Conservation (phyloP, 345 rosid genomes). For the Hypericum perforatum region DNA sequence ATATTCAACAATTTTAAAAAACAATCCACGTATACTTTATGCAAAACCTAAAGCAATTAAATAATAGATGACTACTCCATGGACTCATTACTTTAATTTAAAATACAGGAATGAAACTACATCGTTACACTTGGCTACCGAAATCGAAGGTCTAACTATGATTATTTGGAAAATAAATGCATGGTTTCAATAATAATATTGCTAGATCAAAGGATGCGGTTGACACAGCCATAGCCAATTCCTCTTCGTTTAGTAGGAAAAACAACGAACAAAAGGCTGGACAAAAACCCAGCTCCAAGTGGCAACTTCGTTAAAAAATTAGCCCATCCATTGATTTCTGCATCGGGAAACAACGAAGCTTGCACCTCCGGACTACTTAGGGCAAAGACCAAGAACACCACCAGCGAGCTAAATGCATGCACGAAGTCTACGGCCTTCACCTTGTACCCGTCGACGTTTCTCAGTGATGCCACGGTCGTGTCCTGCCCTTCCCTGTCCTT, state of each 20-base stretch:
- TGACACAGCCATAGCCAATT: conserved; percentile 21
- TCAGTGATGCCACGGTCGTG: not conserved
- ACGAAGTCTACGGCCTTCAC: conserved; percentile 29
- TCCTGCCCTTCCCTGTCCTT: not conserved
- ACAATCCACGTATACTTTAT: no score
- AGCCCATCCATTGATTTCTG: conserved; percentile 12
- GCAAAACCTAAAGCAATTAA: no score
- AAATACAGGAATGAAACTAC: no score
- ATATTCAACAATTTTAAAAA: no score
- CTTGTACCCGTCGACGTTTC: conserved; percentile 6
- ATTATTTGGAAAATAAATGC: no score
- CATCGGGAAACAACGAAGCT: conserved; percentile 24
- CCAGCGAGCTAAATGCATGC: conserved; percentile 34
- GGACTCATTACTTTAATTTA: no score
- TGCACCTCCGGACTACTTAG: conserved; percentile 28
- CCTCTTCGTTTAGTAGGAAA: conserved; percentile 50
- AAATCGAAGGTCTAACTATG: no score
- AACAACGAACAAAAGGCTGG: conserved; percentile 32
- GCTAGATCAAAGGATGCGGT: no score
- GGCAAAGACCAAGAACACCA: conserved; percentile 46
- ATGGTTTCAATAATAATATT: no score
- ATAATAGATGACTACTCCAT: no score
- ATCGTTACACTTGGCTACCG: no score
- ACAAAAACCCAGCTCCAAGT: conserved; percentile 25
- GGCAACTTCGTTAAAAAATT: conserved; percentile 24